Percentiles rank a stretch among this genome's conserved stretches.
phyloP scores from a whole-genome alignment of 306 rosid species.

The Lotus japonicus region DNA sequence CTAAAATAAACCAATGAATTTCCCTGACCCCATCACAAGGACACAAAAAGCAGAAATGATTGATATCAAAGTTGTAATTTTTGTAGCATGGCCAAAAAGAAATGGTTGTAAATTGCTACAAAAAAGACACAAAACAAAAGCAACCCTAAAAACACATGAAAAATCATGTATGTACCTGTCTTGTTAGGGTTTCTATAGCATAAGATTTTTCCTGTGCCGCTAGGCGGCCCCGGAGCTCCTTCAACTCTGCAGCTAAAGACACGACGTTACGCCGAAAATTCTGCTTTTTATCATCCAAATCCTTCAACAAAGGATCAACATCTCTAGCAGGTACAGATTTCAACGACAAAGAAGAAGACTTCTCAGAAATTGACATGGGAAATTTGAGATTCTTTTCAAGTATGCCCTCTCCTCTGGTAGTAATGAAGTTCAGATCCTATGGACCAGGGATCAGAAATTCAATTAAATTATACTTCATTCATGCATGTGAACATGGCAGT shows the following conservation, averaged over 20 bases:
- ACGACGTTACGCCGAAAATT: slow-evolving; percentile 83
- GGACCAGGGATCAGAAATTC: slow-evolving; percentile 19
- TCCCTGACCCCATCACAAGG: slow-evolving; percentile 38
- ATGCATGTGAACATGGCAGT: slow-evolving; percentile 41
- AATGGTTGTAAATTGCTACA: not conserved
- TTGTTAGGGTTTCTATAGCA: slow-evolving; percentile 59
- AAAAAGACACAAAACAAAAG: slow-evolving; percentile 16
- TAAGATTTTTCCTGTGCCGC: slow-evolving; percentile 74
- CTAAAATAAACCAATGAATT: slow-evolving; percentile 2
- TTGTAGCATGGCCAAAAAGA: slow-evolving; percentile 18
- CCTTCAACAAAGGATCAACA: slow-evolving; percentile 73
- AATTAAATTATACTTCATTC: slow-evolving; percentile 20
- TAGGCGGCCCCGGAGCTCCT: slow-evolving; percentile 71
- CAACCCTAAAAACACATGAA: not conserved
- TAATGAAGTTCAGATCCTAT: slow-evolving; percentile 17
- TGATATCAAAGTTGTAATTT: slow-evolving; percentile 25
- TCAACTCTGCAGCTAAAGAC: slow-evolving; percentile 84
- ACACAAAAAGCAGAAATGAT: slow-evolving; percentile 27
- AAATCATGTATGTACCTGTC: slow-evolving; percentile 54
- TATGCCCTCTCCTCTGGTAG: not conserved
- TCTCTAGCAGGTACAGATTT: slow-evolving; percentile 29
- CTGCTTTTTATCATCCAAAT: slow-evolving; percentile 86
- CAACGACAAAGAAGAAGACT: slow-evolving; percentile 41
- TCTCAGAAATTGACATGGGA: slow-evolving; percentile 56
- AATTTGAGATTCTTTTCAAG: not conserved